These are phyloP conservation scores for Blechomonas ayalai DNA, from an alignment of 208 protist species.

Conservation along the genomic window DNA sequence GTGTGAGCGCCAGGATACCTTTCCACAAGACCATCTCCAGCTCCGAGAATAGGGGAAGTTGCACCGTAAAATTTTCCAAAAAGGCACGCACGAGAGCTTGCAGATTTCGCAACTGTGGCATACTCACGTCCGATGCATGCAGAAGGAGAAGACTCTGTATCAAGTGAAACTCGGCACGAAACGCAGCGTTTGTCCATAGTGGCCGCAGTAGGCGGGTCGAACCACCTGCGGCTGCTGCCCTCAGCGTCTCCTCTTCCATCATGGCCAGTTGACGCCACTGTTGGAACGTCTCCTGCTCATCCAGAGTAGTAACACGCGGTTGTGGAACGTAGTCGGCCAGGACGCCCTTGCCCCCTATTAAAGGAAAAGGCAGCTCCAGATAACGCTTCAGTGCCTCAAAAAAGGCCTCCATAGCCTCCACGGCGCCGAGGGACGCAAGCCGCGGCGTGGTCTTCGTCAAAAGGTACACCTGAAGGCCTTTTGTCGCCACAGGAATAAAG, in stretches of 20 bases:
- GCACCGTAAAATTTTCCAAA: constrained; percentile 43
- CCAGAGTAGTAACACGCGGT: constrained; percentile 63
- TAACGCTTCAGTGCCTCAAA: constrained; percentile 50
- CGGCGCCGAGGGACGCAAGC: constrained; percentile 1
- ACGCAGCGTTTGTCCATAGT: constrained; percentile 58
- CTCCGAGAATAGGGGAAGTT: constrained; percentile 37
- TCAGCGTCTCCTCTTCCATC: constrained; percentile 6
- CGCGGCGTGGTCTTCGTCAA: constrained; percentile 10
- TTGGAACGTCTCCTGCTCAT: constrained; percentile 52
- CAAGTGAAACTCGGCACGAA: constrained; percentile 65
- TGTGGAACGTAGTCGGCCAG: constrained; percentile 33
- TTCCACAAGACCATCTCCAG: constrained; percentile 62
- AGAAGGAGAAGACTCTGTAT: constrained; percentile 44
- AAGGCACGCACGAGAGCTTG: constrained; percentile 29
- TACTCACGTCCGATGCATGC: constrained; percentile 5
- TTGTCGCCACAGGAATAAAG: constrained; percentile 62
- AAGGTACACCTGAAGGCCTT: constrained; percentile 19
- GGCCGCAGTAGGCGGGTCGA: constrained; percentile 19
- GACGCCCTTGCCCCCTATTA: constrained; percentile 27
- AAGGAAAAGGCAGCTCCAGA: constrained; percentile 63
- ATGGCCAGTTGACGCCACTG: constrained; percentile 14
- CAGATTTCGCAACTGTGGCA: constrained; percentile 16
- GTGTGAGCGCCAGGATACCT: constrained; percentile 21
- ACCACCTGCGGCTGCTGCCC: not conserved
- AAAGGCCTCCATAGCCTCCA: constrained; percentile 29